Evolutionary conservation across 257 asterid genomes (phyloP).

Genomic region (Primulina tabacum): DNA sequence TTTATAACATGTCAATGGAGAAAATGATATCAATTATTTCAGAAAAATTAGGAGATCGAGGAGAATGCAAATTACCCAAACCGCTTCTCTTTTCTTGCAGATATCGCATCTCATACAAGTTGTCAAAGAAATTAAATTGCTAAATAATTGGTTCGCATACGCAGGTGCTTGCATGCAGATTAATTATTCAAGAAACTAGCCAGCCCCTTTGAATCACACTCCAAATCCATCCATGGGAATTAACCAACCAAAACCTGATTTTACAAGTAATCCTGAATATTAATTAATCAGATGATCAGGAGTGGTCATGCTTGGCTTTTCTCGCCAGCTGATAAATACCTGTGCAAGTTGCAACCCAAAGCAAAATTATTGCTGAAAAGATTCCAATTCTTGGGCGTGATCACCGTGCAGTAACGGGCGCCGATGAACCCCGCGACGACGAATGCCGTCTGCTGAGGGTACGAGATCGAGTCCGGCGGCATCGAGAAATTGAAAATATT

Average conservation of each 20-base stretch:
- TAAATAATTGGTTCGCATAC: neutral
- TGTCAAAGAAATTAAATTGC: neutral
- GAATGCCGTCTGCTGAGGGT: neutral
- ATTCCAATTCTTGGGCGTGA: slow-evolving; percentile 41
- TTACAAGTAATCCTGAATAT: neutral
- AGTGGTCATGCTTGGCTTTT: slow-evolving; percentile 27
- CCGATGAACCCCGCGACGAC: slow-evolving; percentile 31
- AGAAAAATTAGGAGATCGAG: too few relatives aligned
- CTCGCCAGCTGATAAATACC: slow-evolving; percentile 35
- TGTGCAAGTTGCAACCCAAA: slow-evolving; percentile 32
- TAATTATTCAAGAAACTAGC: neutral
- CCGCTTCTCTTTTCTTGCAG: too few relatives aligned
- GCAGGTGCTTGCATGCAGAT: neutral
- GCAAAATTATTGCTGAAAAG: slow-evolving; percentile 33
- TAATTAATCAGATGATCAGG: neutral
- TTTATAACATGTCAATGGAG: too few relatives aligned
- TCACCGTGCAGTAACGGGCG: slow-evolving; percentile 38
- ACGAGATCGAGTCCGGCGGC: neutral
- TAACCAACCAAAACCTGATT: neutral
- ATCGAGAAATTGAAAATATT: neutral
- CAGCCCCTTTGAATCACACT: too few relatives aligned
- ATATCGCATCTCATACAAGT: too few relatives aligned
- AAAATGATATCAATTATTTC: too few relatives aligned
- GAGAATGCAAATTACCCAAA: too few relatives aligned
- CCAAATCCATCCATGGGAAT: neutral